Evolutionary conservation across 177 flowering plant genomes (phyloP), one percentile per base, ranked within the genome.

Genomic region (Vitis hybrid): DNA sequence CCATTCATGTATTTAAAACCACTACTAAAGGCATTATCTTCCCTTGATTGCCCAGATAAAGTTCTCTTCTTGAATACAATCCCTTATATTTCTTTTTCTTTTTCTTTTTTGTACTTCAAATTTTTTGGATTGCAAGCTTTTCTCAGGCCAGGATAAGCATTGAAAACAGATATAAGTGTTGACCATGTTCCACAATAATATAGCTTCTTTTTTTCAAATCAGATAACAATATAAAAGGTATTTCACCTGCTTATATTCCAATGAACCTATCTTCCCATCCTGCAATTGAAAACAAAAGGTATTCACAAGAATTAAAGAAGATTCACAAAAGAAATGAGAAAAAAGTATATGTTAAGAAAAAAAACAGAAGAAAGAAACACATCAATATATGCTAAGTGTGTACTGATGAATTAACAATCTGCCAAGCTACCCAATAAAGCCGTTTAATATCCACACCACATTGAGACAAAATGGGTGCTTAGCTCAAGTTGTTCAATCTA

Each of bases 201-300:
- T 64, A 10, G 13, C 7, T 21, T 64, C 10, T 27, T 18, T 50
- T 11, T 17, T 46, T 49, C 11, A 55, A 27, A 58, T 24, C 27
- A 60, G 9, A 73, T 60, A 60, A 62, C 35, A 3, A 68, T 52
- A n/a, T 46, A 56, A 54, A 54, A 67, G 49, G 2, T 52, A 52
- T 56, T 66, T 76, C 52, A 90, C 94, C 92, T 83, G 89, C 75
- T 90, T 88, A n/a, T 68, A 67, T 68, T 84, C 90, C 56, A 90
- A 50, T 21, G 78, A 59, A 56, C 64, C 70, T 51, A 88, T 75
- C 67, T 81, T 83, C 13, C 79, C 85, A 73, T 84, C 87, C 94
- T 90, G 87, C 70, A 78, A 64, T 7, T 46, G 24, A 58, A 13
- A 67, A 62, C 52, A 59, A 17, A 59, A 21, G 19, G 21, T 7